Percentiles rank a stretch among this genome's conserved stretches.
Evolutionary conservation across 305 asterid genomes (phyloP).

Genomic region (Rubia balearica): DNA sequence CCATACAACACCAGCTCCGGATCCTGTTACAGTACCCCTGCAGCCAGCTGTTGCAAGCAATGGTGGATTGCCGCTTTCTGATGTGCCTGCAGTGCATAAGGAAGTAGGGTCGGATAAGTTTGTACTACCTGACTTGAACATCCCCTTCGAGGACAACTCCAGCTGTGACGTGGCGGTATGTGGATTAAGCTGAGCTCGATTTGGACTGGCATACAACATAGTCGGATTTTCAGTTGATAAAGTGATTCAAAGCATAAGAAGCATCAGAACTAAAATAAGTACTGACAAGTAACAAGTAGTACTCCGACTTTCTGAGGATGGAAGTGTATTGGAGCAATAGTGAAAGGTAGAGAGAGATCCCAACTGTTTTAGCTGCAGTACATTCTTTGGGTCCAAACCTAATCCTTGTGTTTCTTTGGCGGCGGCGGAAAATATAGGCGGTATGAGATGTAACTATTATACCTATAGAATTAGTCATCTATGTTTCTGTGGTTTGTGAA

Average conservation of each 20-base stretch:
- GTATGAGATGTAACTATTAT: slow-evolving; percentile 12
- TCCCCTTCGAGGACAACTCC: slow-evolving; percentile 46
- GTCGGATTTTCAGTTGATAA: background rate
- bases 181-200: slow-evolving; percentile 30
- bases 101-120: slow-evolving; percentile 20
- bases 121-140: slow-evolving; percentile 67
- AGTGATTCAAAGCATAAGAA: slow-evolving; percentile 5
- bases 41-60: slow-evolving; percentile 21
- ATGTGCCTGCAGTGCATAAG: slow-evolving; percentile 17
- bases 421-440: slow-evolving; percentile 12
- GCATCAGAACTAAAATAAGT: slow-evolving; percentile 19
- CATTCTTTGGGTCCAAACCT: slow-evolving; percentile 24
- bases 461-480: slow-evolving; percentile 15
- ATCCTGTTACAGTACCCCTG: slow-evolving; percentile 15
- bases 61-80: slow-evolving; percentile 15
- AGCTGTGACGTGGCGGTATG: slow-evolving; percentile 22
- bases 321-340: slow-evolving; percentile 17
- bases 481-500: background rate
- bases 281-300: slow-evolving; percentile 24
- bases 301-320: slow-evolving; percentile 6
- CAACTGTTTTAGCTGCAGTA: slow-evolving; percentile 13
- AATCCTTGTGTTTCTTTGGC: slow-evolving; percentile 17
- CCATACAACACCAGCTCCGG: slow-evolving; percentile 13
- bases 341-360: slow-evolving; percentile 23
- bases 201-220: background rate